A percentile compares a stretch with the other conserved stretches of the same genome.
Conservation (phyloP, 345 rosid genomes). For the Eucalyptus globulus region DNA sequence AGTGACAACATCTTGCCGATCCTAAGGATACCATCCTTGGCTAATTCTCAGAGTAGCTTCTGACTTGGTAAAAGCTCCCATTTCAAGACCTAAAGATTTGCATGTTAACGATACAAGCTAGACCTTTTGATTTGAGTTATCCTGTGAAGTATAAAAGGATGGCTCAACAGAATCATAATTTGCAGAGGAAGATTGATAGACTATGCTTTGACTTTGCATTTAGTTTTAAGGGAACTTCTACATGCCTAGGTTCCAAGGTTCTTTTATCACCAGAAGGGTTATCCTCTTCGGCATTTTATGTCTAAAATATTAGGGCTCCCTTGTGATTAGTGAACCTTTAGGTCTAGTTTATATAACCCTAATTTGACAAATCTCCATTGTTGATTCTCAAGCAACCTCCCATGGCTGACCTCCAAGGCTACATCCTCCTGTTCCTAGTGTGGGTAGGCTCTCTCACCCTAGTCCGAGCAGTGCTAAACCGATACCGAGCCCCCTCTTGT, state of each 20-base stretch:
- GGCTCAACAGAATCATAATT: not conserved
- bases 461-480: slow-evolving; percentile 7
- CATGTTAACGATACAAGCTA: not conserved
- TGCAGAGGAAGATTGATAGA: not conserved
- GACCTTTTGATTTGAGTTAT: not conserved
- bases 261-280: not conserved
- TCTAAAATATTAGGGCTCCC: not conserved
- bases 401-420: slow-evolving; percentile 18
- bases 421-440: slow-evolving; percentile 13
- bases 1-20: not conserved
- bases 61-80: not conserved
- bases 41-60: not conserved
- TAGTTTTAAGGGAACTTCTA: not conserved
- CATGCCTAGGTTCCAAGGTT: not conserved
- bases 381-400: not conserved
- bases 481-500: not conserved
- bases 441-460: slow-evolving; percentile 27
- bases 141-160: not conserved
- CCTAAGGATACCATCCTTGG: not conserved
- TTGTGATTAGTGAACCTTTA: not conserved
- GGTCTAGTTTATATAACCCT: not conserved
- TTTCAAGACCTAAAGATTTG: not conserved
- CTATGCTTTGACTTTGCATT: not conserved
- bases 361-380: not conserved
- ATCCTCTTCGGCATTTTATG: not conserved